Base-by-base conservation (phyloP, 129 eudicot species). In the Chrysanthemum seticuspe region DNA sequence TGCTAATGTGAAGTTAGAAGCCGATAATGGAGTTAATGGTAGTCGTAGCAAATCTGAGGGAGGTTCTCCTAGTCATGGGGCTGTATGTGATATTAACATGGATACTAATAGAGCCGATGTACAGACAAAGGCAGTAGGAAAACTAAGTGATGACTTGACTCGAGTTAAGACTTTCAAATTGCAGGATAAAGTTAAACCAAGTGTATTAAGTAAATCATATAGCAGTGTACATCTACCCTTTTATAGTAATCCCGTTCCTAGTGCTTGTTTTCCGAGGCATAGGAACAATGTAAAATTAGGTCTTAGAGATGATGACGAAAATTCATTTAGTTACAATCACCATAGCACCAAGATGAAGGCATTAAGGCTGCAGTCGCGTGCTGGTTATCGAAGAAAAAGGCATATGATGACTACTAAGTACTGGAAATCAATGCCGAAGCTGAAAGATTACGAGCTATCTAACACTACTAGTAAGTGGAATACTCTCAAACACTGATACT, bases 271-370 rank as follows among this genome's bases (percentile, higher is more conserved):
- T 70, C 76, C 40, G n/a, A 84, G 79, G 89, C 91, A 74, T 36
- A 72, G 86, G 89, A 84, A 78, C 54, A 68, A 81, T 88, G 94
- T 88, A 85, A 91, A 88, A 44, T 29, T 88, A 86, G 85, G 82
- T 59, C 69, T 76, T 84, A 90, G 87, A 88, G 97, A 95, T 88
- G 96, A 90, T 80, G 99, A 95, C 70, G 99, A 95, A 71, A 88
- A 88, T 73, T 85, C 65, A 71, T 88, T 82, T 78, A 77, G 87
- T 67, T 83, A 74, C 79, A 83, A 87, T 62, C 83, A 78, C 60
- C 81, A 53, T 75, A 72, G 74, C 80, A 73, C 88, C 85, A 88
- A 84, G 79, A 69, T 74, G 78, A 86, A 80, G 88, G 91, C 85
- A 57, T 74, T 70, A 76, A 82, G 88, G 80, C 80, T 82, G 58